These are phyloP conservation scores for Goffeauzyma gilvescens DNA, from an alignment of 768 basidiomycete genomes.

Conservation along the genomic window DNA sequence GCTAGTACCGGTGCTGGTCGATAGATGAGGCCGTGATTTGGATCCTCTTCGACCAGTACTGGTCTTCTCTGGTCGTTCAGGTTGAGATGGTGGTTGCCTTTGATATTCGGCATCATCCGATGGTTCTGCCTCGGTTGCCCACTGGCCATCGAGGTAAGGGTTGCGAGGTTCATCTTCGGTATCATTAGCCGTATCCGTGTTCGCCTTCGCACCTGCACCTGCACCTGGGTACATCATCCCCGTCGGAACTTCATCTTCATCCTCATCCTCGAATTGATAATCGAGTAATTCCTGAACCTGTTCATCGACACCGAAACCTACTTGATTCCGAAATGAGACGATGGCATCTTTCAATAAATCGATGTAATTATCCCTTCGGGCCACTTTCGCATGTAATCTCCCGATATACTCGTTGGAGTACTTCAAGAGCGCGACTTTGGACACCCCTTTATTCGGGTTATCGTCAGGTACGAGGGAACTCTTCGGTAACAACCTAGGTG, in stretches of 20 bases:
- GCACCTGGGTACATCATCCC: no score
- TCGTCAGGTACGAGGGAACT: slow-evolving; percentile 44
- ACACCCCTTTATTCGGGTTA: slow-evolving; percentile 86
- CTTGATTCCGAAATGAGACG: slow-evolving; percentile 37
- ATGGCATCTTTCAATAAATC: slow-evolving; percentile 48
- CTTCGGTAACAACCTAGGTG: slow-evolving; percentile 73
- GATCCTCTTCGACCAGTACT: no score
- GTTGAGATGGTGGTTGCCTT: no score
- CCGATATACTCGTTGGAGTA: slow-evolving; percentile 80
- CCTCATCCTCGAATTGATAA: slow-evolving; percentile 30
- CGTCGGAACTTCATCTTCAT: slow-evolving; percentile 29
- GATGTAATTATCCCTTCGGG: slow-evolving; percentile 65
- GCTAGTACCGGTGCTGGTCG: no score
- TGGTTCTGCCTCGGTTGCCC: no score
- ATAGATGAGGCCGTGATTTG: no score
- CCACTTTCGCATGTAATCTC: slow-evolving; percentile 53
- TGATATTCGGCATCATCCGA: no score
- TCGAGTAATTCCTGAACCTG: slow-evolving; percentile 9
- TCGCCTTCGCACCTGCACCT: no score
- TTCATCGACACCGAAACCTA: slow-evolving; percentile 2
- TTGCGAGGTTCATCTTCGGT: no score
- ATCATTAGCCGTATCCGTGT: no score
- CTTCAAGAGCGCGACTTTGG: slow-evolving; percentile 75
- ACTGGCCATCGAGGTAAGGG: no score
- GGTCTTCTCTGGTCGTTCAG: no score